Conservation (phyloP, 768 basidiomycete genomes). For the Rhodosporidiobolus sp. region DNA sequence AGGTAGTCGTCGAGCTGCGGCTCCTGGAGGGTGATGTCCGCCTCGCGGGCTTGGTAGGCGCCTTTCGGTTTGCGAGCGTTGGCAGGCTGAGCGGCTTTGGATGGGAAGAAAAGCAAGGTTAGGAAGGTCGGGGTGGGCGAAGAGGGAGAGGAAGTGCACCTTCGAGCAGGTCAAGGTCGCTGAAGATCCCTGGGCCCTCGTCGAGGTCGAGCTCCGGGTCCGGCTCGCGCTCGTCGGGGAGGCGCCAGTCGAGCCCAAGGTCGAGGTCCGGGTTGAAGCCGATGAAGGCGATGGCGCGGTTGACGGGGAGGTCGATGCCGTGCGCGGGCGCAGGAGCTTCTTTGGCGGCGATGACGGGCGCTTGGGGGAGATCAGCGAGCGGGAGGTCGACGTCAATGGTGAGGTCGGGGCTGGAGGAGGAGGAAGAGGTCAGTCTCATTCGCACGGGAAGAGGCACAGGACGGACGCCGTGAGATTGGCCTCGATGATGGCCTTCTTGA, state of each 20-base stretch:
- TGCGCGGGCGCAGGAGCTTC: not conserved
- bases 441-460: too few species aligned
- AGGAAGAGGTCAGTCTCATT: not conserved
- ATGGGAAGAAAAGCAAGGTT: not conserved
- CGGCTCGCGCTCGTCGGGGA: not conserved
- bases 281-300: constrained; percentile 9
- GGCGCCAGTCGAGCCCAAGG: constrained; percentile 14
- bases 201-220: not conserved
- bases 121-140: not conserved
- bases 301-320: constrained; percentile 18
- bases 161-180: not conserved
- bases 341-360: not conserved
- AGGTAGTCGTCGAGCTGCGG: constrained; percentile 37
- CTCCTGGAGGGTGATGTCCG: constrained; percentile 35
- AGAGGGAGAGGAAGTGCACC: not conserved
- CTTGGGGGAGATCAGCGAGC: not conserved
- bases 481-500: constrained; percentile 29
- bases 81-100: not conserved
- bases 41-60: constrained; percentile 20
- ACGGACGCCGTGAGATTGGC: constrained; percentile 1
- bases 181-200: not conserved
- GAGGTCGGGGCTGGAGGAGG: not conserved
- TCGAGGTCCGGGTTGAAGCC: constrained; percentile 21
- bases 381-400: constrained; percentile 8
- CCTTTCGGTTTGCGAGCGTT: not conserved